Conservation (phyloP, 2,329 filamentous ascomycete species). For the Fusarium sp. region DNA sequence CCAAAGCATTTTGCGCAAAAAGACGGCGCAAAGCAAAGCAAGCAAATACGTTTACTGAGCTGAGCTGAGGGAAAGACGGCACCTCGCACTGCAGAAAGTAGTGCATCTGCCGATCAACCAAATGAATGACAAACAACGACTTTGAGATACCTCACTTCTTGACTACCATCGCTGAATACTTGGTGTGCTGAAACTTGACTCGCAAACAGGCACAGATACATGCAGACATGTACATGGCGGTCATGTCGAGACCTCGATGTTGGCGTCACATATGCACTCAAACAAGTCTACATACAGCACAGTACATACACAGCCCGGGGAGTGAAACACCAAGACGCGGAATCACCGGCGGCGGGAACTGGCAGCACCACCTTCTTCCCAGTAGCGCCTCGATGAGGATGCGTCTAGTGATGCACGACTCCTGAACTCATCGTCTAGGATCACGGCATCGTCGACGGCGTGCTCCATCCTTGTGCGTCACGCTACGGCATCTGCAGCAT, state of each 20-base stretch:
- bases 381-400: neutral
- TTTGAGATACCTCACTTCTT: constrained; percentile 31
- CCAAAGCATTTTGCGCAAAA: constrained; percentile 25
- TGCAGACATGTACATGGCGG: neutral
- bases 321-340: neutral
- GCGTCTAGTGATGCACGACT: constrained; percentile 8
- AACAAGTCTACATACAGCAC: neutral
- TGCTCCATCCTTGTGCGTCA: constrained; percentile 2
- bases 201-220: neutral
- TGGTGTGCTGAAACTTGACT: neutral
- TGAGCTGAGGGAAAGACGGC: constrained; percentile 24
- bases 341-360: neutral
- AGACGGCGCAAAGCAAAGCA: constrained; percentile 18
- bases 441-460: neutral
- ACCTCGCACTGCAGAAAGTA: constrained; percentile 23
- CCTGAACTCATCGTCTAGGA: neutral
- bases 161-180: neutral
- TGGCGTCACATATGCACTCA: neutral
- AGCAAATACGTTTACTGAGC: constrained; percentile 32
- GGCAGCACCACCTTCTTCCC: neutral
- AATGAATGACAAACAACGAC: constrained; percentile 31
- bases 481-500: constrained; percentile 4
- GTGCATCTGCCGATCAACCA: constrained; percentile 37
- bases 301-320: neutral
- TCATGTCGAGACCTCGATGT: neutral